Conservation (phyloP, 139 green algal genomes). For the Picochlorum sp. region DNA sequence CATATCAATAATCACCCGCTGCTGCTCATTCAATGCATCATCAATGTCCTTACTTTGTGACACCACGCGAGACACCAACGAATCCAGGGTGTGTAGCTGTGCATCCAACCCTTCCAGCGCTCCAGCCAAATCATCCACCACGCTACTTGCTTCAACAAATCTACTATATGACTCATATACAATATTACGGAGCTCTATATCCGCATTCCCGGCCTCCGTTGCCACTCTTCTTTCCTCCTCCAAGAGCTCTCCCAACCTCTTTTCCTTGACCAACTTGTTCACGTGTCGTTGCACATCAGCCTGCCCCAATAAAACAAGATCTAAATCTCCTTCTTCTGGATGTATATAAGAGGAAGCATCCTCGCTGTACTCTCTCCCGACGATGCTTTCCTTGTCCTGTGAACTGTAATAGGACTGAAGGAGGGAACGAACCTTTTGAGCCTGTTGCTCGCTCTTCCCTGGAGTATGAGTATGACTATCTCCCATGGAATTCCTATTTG, state of each 20-base stretch:
- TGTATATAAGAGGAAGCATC: too few species aligned
- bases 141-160: constrained; percentile 96
- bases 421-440: constrained; percentile 43
- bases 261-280: constrained; percentile 18
- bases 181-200: constrained; percentile 93
- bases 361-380: background rate
- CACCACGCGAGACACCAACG: constrained; percentile 32
- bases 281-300: constrained; percentile 19
- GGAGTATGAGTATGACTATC: background rate
- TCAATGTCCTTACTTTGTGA: constrained; percentile 66
- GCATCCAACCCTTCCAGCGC: constrained; percentile 59
- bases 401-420: constrained; percentile 66
- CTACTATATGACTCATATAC: constrained; percentile 99
- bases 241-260: constrained; percentile 16
- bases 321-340: too few species aligned
- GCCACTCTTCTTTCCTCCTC: constrained; percentile 69
- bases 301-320: too few species aligned
- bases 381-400: constrained; percentile 8
- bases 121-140: constrained; percentile 65
- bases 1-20: constrained; percentile 79
- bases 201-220: constrained; percentile 79
- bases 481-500: too few species aligned
- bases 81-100: constrained; percentile 15
- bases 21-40: constrained; percentile 63
- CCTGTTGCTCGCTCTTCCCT: constrained; percentile 11